phyloP scores from a whole-genome alignment of 148 eudicot genomes.

The Fallopia convolvulus region DNA sequence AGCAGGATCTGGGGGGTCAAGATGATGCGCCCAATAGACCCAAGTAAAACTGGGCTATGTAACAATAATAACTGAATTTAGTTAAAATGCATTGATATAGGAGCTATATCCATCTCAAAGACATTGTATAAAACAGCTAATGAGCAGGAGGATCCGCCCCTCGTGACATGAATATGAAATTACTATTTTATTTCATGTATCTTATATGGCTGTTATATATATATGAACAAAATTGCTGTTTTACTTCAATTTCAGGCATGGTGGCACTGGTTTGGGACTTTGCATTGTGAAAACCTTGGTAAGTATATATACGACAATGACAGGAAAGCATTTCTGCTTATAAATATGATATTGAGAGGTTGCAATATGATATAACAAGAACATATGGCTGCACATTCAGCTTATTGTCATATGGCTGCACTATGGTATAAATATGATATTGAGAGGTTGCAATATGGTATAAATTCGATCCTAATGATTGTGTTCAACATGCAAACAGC shows the following conservation, averaged over 20 bases:
- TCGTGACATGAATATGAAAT: not conserved
- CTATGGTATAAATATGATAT: too few species aligned
- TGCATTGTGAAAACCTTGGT: conserved; percentile 96
- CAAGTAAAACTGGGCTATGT: too few species aligned
- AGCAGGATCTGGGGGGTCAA: too few species aligned
- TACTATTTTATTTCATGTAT: conserved; percentile 1
- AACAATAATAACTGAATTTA: too few species aligned
- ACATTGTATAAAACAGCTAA: too few species aligned
- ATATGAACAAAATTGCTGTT: not conserved
- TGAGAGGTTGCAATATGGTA: too few species aligned
- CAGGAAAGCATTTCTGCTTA: not conserved
- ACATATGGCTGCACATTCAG: not conserved
- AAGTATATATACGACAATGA: conserved; percentile 14
- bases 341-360: not conserved
- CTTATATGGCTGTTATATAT: not conserved
- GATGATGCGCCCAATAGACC: too few species aligned
- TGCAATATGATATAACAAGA: not conserved
- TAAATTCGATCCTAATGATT: too few species aligned
- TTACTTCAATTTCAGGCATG: conserved; percentile 58
- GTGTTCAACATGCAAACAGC: too few species aligned
- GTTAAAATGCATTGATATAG: too few species aligned
- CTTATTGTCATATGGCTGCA: not conserved
- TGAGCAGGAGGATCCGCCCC: too few species aligned
- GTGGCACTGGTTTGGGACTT: conserved; percentile 97
- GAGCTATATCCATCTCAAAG: too few species aligned